Base-by-base conservation (phyloP, 768 basidiomycete genomes). In the Leccinum rimulosum region DNA sequence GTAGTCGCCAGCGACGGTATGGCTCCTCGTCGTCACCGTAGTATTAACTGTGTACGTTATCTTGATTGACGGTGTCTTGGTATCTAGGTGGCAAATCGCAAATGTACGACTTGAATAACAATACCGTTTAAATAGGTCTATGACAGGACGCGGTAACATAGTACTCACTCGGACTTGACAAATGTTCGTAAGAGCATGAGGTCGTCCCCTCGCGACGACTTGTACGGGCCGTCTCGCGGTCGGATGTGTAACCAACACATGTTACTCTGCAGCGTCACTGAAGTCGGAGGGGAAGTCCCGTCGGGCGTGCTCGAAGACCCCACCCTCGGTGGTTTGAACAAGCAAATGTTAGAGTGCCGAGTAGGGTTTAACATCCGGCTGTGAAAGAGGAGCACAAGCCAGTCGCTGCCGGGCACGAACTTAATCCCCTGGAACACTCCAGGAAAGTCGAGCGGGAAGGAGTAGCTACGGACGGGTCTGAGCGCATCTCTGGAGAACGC, bases 351-450 rank as follows among this genome's bases (percentile, higher is more conserved):
- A 2, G 70, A 72, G 53, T 72, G 70, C 6, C 68, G 68, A 0
- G 60, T 56, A 17, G 72, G 72, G 31, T 72, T 72, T 27, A 69
- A 66, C 19, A 59, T 66, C 7, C 72, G 65, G 33, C 70, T 71
- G 54, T 71, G 70, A 47, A 73, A 71, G n/a, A 73, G 63, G 25
- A 71, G 52, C 14, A 71, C 70, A 2, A 71, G 66, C 70, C 70
- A 71, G 54, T 69, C 62, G 40, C 64, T 64, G 8, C 70, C 70
- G 9, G 70, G 66, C 47, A 69, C n/a, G 54, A 73, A 72, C 45
- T 63, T 70, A 56, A 72, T 47, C 33, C 70, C 70, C 56, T 73
- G 70, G 54, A 72, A 71, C 8, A 71, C 58, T 3, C 70, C 70
- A 7, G 72, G 68, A 33, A 73, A 66, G 14, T 70, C 68, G 25